Percentiles rank a stretch among this genome's conserved stretches.
Conservation (phyloP, 2,329 filamentous ascomycete species). For the Esteya vermicola region DNA sequence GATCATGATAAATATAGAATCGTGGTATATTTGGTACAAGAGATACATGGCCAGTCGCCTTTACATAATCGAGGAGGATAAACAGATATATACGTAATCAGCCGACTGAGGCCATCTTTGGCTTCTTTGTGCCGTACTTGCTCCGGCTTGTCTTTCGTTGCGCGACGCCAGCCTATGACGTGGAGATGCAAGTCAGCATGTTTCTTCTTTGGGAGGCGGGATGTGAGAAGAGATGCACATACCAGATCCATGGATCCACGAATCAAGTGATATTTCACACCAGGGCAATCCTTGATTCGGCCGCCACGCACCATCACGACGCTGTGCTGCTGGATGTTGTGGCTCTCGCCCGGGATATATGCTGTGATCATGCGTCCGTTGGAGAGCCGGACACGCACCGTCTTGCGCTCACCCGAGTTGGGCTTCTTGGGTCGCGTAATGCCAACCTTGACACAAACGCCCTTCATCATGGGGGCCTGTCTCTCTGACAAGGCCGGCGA, state of each 20-base stretch:
- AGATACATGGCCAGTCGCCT: neutral
- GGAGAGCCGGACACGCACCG: slow-evolving; percentile 77
- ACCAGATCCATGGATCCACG: slow-evolving; percentile 88
- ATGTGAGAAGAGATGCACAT: slow-evolving; percentile 22
- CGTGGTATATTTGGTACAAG: slow-evolving; percentile 1
- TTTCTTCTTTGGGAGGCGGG: neutral
- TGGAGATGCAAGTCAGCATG: slow-evolving; percentile 2
- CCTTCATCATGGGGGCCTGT: slow-evolving; percentile 72
- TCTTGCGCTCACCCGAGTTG: slow-evolving; percentile 94
- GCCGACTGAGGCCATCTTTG: slow-evolving; percentile 60
- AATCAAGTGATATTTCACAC: slow-evolving; percentile 91
- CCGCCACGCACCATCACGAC: slow-evolving; percentile 94
- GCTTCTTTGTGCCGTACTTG: slow-evolving; percentile 98
- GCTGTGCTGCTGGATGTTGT: slow-evolving; percentile 98
- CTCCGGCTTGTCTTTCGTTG: slow-evolving; percentile 74
- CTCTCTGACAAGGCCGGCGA: slow-evolving; percentile 67
- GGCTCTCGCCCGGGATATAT: slow-evolving; percentile 94
- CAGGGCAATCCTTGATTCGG: slow-evolving; percentile 89
- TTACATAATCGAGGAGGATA: no score
- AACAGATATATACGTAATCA: no score
- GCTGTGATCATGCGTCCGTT: slow-evolving; percentile 78
- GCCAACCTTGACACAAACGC: slow-evolving; percentile 88
- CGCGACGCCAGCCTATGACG: slow-evolving; percentile 81
- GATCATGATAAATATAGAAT: no score
- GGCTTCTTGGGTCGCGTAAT: slow-evolving; percentile 96